A percentile compares a stretch with the other conserved stretches of the same genome.
Conservation (phyloP, 345 rosid species). For the Diplotaxis tenuifolia region DNA sequence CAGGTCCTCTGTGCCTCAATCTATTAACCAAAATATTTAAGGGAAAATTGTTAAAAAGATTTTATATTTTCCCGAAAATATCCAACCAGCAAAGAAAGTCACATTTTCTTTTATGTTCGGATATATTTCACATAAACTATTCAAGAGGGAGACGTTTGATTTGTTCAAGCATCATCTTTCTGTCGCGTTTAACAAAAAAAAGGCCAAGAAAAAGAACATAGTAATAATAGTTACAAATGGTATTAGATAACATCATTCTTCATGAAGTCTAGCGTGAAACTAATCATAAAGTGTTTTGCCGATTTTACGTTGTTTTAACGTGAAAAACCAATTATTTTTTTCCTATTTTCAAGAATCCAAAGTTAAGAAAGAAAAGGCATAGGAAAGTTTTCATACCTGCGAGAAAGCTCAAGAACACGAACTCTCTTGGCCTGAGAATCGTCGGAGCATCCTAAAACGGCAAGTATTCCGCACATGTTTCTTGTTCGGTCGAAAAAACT, state of each 20-base stretch:
- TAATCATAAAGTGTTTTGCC: neutral
- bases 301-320: neutral
- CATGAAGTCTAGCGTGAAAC: neutral
- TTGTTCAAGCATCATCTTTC: neutral
- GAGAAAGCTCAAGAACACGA: conserved; percentile 98
- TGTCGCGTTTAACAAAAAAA: conserved; percentile 24
- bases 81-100: conserved; percentile 1
- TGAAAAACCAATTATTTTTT: neutral
- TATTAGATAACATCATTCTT: conserved; percentile 1
- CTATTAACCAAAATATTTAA: conserved; percentile 35
- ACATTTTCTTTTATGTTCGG: neutral
- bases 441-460: conserved; percentile 88
- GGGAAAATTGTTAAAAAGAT: neutral
- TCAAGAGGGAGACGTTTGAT: conserved; percentile 7
- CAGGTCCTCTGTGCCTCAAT: conserved; percentile 97
- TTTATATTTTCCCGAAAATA: neutral
- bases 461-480: conserved; percentile 93
- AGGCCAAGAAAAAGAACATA: neutral
- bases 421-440: conserved; percentile 93
- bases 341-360: neutral
- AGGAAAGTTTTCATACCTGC: conserved; percentile 55
- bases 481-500: neutral
- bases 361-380: neutral
- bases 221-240: neutral
- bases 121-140: neutral